phyloP scores from a whole-genome alignment of 116 monocot species.

The Cymodocea nodosa region DNA sequence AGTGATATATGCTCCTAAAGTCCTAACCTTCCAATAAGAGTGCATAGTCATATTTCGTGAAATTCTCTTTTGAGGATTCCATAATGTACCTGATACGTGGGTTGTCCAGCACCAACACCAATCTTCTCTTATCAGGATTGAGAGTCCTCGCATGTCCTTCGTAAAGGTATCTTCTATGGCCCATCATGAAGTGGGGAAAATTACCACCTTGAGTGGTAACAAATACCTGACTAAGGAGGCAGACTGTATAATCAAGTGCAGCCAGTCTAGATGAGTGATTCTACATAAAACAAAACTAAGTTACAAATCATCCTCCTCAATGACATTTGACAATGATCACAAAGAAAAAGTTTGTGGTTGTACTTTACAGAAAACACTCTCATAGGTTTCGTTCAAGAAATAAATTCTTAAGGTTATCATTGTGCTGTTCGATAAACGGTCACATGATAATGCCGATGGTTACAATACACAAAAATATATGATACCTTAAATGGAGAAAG shows the following conservation, averaged over 20 bases:
- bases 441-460: too few species aligned
- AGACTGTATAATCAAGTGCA: conserved; percentile 86
- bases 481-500: too few species aligned
- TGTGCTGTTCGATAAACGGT: too few species aligned
- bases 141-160: conserved; percentile 81
- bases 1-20: too few species aligned
- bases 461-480: too few species aligned
- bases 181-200: conserved; percentile 93
- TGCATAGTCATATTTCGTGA: background rate
- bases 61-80: background rate
- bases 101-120: conserved; percentile 72
- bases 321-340: background rate
- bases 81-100: conserved; percentile 55
- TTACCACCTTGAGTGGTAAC: conserved; percentile 95
- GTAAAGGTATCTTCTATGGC: conserved; percentile 69
- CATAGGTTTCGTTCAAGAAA: too few species aligned
- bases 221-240: conserved; percentile 80
- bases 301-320: conserved; percentile 4
- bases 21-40: background rate
- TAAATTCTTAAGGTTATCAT: too few species aligned
- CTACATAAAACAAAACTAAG: conserved; percentile 18
- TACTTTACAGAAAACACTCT: too few species aligned
- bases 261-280: conserved; percentile 82
- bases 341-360: too few species aligned
- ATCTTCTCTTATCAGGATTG: conserved; percentile 78